phyloP scores from a whole-genome alignment of 768 basidiomycete species.

The Boletus sensibilis region DNA sequence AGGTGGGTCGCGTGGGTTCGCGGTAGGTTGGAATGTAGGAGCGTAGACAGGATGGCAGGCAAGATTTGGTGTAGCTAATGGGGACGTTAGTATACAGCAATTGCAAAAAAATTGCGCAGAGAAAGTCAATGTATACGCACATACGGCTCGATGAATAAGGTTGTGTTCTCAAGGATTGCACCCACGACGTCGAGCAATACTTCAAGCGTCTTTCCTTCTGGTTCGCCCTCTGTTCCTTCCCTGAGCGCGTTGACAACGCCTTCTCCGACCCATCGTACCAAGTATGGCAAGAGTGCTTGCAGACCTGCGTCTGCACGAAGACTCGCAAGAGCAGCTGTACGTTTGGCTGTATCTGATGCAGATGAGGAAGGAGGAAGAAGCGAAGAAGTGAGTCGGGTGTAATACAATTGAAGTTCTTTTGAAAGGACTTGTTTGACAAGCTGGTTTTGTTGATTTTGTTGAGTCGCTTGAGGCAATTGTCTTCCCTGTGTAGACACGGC shows the following conservation, averaged over 20 bases:
- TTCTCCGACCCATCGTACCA: constrained; percentile 94
- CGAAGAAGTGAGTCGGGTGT: constrained; percentile 83
- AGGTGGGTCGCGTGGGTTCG: constrained; percentile 62
- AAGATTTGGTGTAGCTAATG: constrained; percentile 90
- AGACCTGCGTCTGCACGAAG: constrained; percentile 87
- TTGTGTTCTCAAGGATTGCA: constrained; percentile 81
- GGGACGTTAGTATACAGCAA: neutral
- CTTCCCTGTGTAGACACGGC: constrained; percentile 23
- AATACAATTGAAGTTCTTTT: constrained; percentile 92
- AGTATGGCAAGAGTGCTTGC: constrained; percentile 87
- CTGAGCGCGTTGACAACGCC: constrained; percentile 67
- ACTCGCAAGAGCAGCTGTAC: constrained; percentile 87
- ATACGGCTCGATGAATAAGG: constrained; percentile 94
- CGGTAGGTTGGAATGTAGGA: constrained; percentile 85
- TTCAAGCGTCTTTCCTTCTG: constrained; percentile 70
- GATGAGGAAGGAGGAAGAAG: constrained; percentile 67
- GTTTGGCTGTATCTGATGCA: constrained; percentile 60
- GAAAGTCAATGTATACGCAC: constrained; percentile 48
- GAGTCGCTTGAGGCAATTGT: constrained; percentile 32
- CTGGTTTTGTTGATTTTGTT: constrained; percentile 61
- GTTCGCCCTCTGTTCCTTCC: constrained; percentile 51
- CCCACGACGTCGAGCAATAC: constrained; percentile 82
- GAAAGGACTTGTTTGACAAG: constrained; percentile 92
- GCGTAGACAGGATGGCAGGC: constrained; percentile 86
- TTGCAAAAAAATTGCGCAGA: neutral